Percentiles rank a stretch among this genome's conserved stretches.
Conservation (phyloP, 768 basidiomycete species). For the Boletus pseudo-olivaceus region DNA sequence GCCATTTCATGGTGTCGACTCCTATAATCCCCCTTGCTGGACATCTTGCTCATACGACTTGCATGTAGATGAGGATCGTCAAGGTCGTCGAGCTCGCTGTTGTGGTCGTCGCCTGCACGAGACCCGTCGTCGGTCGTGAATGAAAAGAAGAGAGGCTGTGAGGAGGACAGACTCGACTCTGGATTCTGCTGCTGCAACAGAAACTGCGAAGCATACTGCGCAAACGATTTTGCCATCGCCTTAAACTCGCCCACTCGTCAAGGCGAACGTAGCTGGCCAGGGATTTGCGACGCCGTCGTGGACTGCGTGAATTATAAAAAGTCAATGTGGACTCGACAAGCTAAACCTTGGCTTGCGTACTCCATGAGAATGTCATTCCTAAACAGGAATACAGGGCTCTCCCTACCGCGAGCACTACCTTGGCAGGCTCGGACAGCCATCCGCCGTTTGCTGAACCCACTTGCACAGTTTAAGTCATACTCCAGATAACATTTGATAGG, state of each 20-base stretch:
- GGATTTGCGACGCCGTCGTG: conserved; percentile 8
- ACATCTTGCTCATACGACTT: conserved; percentile 30
- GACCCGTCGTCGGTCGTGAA: conserved; percentile 74
- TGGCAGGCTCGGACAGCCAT: neutral
- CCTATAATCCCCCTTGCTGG: conserved; percentile 27
- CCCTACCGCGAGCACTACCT: neutral
- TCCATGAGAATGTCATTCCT: conserved; percentile 19
- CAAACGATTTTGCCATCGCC: conserved; percentile 66
- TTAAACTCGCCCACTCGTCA: conserved; percentile 16
- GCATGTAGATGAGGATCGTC: conserved; percentile 73
- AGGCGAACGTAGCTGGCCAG: conserved; percentile 12
- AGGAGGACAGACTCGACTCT: conserved; percentile 54
- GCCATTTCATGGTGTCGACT: conserved; percentile 40
- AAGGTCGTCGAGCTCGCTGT: conserved; percentile 61
- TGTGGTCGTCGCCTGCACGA: conserved; percentile 45
- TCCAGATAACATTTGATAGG: neutral
- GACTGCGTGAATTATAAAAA: conserved; percentile 13
- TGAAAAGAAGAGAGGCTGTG: conserved; percentile 84
- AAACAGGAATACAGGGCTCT: neutral
- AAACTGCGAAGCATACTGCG: conserved; percentile 80
- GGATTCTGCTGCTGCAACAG: conserved; percentile 55
- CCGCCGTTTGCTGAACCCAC: neutral
- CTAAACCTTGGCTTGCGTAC: conserved; percentile 23
- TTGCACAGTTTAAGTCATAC: neutral
- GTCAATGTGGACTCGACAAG: conserved; percentile 10